Conservation (phyloP, 2,329 filamentous ascomycete genomes). For the Fusarium sp. region DNA sequence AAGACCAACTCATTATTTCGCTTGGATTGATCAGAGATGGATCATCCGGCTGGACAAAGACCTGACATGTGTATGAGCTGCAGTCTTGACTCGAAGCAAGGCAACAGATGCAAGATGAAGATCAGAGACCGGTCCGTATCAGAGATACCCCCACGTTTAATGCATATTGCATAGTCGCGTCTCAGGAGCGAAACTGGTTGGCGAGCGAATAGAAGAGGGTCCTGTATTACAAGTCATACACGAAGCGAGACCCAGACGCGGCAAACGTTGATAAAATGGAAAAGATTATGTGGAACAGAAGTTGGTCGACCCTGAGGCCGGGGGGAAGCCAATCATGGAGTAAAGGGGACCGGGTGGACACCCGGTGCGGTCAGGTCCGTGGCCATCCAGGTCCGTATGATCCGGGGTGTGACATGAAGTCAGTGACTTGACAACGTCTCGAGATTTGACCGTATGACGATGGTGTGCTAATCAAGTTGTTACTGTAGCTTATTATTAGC, state of each 20-base stretch:
- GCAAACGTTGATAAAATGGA: conserved; percentile 16
- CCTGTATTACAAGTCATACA: conserved; percentile 1
- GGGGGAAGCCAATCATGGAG: conserved; percentile 18
- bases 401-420: conserved; percentile 6
- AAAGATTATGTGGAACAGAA: conserved; percentile 16
- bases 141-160: conserved; percentile 17
- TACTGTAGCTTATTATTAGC: no score
- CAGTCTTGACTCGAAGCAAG: background rate
- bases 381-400: conserved; percentile 26
- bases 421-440: background rate
- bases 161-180: background rate
- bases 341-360: conserved; percentile 24
- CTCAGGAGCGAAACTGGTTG: conserved; percentile 16
- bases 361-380: conserved; percentile 34
- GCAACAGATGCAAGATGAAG: background rate
- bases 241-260: conserved; percentile 2
- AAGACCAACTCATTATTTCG: background rate
- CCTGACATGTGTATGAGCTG: no score
- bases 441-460: conserved; percentile 20
- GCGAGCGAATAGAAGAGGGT: conserved; percentile 12
- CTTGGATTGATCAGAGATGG: background rate
- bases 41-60: background rate
- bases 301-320: conserved; percentile 14
- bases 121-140: conserved; percentile 14
- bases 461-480: background rate